Percentiles rank a stretch among this genome's conserved stretches.
These are phyloP conservation scores for Microdochium bolleyi DNA, from an alignment of 2,329 filamentous ascomycete species.

Conservation along the genomic window DNA sequence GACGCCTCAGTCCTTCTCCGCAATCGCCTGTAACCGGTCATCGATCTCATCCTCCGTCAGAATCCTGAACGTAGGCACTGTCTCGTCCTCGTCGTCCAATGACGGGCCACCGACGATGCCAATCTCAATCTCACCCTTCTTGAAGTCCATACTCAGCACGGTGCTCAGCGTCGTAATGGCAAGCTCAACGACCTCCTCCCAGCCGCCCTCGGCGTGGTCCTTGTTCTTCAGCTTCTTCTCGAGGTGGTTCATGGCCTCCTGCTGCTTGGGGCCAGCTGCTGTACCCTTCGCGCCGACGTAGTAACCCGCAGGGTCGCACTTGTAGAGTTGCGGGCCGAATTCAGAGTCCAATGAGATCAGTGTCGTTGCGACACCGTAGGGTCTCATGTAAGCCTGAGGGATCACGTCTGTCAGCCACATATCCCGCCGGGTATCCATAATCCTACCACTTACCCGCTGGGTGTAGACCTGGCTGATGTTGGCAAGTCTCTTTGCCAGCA, in stretches of 20 bases:
- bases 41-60: conserved; percentile 98
- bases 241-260: conserved; percentile 95
- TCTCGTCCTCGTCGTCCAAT: conserved; percentile 75
- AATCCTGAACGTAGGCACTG: conserved; percentile 71
- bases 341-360: conserved; percentile 91
- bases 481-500: conserved; percentile 88
- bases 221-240: conserved; percentile 99
- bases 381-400: conserved; percentile 92
- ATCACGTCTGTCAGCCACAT: background rate
- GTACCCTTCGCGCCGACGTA: conserved; percentile 98
- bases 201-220: conserved; percentile 82
- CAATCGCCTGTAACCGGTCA: conserved; percentile 93
- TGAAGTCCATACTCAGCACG: conserved; percentile 97
- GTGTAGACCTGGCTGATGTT: conserved; percentile 99
- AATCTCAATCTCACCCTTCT: conserved; percentile 98
- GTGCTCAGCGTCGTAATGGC: conserved; percentile 93
- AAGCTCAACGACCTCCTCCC: conserved; percentile 97
- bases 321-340: conserved; percentile 90
- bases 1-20: conserved; percentile 81
- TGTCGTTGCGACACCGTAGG: conserved; percentile 90
- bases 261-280: conserved; percentile 93
- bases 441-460: conserved; percentile 60
- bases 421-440: background rate
- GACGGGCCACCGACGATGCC: conserved; percentile 89
- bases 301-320: conserved; percentile 96